Conservation (phyloP, 148 eudicot species). For the Arbutus unedo region DNA sequence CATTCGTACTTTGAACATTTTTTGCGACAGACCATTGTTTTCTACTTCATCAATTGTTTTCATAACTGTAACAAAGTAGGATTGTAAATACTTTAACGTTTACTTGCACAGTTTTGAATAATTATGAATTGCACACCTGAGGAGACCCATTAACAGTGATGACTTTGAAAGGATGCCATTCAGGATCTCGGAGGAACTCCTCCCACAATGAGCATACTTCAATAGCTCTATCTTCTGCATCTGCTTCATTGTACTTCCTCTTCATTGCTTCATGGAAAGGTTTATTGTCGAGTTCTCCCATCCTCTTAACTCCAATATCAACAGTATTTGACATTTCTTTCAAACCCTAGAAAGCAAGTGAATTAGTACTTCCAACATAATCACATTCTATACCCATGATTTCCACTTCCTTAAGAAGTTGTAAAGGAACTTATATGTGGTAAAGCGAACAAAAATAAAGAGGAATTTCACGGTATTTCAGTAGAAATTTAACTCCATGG, state of each 20-base stretch:
- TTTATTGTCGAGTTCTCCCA: constrained; percentile 83
- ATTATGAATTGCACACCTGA: constrained; percentile 35
- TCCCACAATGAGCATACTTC: constrained; percentile 90
- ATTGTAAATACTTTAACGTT: background rate
- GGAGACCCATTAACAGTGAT: constrained; percentile 34
- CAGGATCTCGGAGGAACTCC: constrained; percentile 86
- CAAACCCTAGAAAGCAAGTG: constrained; percentile 50
- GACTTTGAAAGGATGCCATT: constrained; percentile 87
- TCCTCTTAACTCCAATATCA: constrained; percentile 69
- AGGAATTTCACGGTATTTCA: too few species aligned
- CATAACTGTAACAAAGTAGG: background rate
- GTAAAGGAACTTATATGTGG: background rate
- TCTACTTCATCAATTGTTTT: background rate
- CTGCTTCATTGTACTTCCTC: constrained; percentile 49
- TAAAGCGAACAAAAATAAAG: background rate
- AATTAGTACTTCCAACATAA: background rate
- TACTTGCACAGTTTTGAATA: background rate
- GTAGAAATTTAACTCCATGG: too few species aligned
- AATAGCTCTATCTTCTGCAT: constrained; percentile 80
- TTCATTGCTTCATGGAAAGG: constrained; percentile 72
- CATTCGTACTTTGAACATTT: background rate
- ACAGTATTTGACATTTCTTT: constrained; percentile 53
- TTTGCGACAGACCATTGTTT: background rate
- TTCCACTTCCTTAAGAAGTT: background rate
- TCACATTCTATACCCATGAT: background rate